phyloP scores from a whole-genome alignment of 129 eudicot genomes.

The Helichrysum umbraculigerum region DNA sequence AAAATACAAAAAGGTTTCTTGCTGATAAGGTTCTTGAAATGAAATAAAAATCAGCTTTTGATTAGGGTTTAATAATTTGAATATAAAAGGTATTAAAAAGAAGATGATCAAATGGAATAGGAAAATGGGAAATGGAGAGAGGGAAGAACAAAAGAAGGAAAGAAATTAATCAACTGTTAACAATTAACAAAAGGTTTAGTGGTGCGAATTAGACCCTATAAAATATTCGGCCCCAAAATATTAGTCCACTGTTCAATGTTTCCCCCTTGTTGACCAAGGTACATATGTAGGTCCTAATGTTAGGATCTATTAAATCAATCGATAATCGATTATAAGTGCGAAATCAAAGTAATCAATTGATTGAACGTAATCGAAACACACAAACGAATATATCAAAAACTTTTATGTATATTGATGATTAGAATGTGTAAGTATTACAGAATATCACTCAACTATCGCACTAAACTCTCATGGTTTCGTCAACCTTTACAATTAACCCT shows the following conservation, averaged over 20 bases:
- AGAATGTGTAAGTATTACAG: too few relatives aligned
- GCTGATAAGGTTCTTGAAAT: slow-evolving; percentile 25
- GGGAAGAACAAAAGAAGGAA: neutral
- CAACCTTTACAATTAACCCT: too few relatives aligned
- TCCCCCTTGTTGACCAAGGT: neutral
- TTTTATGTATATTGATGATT: too few relatives aligned
- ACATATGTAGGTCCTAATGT: too few relatives aligned
- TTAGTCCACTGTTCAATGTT: neutral
- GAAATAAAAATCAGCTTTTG: neutral
- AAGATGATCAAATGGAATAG: slow-evolving; percentile 15
- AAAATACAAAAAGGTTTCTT: slow-evolving; percentile 17
- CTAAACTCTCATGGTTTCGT: too few relatives aligned
- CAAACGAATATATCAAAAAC: too few relatives aligned
- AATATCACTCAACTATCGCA: too few relatives aligned
- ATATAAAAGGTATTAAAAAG: neutral
- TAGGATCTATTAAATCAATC: too few relatives aligned
- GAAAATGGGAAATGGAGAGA: slow-evolving; percentile 9
- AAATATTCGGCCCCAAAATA: neutral
- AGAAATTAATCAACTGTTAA: neutral
- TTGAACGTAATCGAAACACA: too few relatives aligned
- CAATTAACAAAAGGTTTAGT: neutral
- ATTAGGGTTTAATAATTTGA: slow-evolving; percentile 7
- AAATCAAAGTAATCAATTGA: too few relatives aligned
- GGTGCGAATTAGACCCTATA: slow-evolving; percentile 7
- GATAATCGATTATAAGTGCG: too few relatives aligned